Conservation (phyloP, 106 monocot genomes). For the Phalaenopsis equestris region DNA sequence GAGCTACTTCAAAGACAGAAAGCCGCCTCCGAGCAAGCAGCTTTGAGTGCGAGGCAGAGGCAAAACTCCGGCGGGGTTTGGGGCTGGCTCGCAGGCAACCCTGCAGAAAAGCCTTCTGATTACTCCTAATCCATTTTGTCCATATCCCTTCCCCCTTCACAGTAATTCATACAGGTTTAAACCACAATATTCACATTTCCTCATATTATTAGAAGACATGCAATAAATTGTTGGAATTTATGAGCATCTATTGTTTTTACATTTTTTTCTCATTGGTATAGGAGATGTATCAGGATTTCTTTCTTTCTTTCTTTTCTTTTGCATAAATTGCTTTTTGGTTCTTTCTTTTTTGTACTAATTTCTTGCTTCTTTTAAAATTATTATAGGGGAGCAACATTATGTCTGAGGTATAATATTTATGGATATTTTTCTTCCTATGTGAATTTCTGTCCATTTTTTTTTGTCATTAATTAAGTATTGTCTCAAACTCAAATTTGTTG, state of each 20-base stretch:
- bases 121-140: constrained; percentile 1
- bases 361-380: neutral
- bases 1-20: constrained; percentile 68
- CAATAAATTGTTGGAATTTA: neutral
- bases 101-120: constrained; percentile 26
- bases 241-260: neutral
- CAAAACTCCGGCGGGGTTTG: constrained; percentile 74
- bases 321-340: neutral
- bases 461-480: no score
- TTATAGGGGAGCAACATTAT: neutral
- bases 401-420: neutral
- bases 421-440: neutral
- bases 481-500: no score
- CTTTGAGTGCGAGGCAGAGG: constrained; percentile 45
- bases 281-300: no score
- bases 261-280: no score
- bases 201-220: neutral
- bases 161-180: constrained; percentile 12
- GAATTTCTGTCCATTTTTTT: neutral
- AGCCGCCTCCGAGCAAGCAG: constrained; percentile 67
- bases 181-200: neutral
- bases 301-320: neutral
- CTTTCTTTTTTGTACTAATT: neutral
- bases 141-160: neutral
- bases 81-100: constrained; percentile 80